Base-by-base conservation (phyloP, 352 stramenopile genomes). In the Phytophthora macrochlamydospora region DNA sequence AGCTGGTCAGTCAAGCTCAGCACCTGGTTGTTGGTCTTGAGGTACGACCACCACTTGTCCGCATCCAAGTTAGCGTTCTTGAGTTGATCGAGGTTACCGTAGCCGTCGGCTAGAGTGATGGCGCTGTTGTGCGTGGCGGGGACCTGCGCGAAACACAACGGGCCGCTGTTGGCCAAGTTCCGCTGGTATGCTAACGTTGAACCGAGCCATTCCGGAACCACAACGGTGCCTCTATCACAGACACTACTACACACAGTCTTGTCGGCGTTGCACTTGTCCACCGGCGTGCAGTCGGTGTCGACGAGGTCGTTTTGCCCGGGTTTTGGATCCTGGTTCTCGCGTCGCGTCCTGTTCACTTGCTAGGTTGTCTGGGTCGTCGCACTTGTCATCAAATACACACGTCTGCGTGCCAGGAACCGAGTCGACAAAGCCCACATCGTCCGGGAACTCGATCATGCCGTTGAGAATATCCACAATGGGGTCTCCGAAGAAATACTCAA, bases 1-100 rank as follows among this genome's bases (percentile, higher is more conserved):
- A 92, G 66, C 65, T 90, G 81, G 59, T 92, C 83, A 2, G 75
- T 82, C 14, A 92, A 46, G 58, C 78, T 87, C 14, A 90, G 68
- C 43, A 85, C 66, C 48, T 91, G 78, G 59, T 91, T 87, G 73
- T 88, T 89, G 4, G 83, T 91, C 71, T 87, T 85, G 40, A 88
- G 71, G 51, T 76, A 89, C 37, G 75, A 83, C 62, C 78, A 85
- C 43, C 62, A 51, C 55, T 86, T 89, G 24, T 73, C 67, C 6
- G 52, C 30, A 54, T 75, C 67, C 46, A 85, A 43, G 31, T 85
- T 81, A 7, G 56, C 46, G 57, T 89, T 86, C 55, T 86, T 82
- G 50, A 86, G 77, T 58, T 86, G 79, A 45, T 89, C 79, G n/a
- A 77, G 77, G 58, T 86, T 86, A n/a, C 79, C 83, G 48, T 81